Base-by-base conservation (phyloP, 148 eudicot genomes). In the Chenopodium formosanum region DNA sequence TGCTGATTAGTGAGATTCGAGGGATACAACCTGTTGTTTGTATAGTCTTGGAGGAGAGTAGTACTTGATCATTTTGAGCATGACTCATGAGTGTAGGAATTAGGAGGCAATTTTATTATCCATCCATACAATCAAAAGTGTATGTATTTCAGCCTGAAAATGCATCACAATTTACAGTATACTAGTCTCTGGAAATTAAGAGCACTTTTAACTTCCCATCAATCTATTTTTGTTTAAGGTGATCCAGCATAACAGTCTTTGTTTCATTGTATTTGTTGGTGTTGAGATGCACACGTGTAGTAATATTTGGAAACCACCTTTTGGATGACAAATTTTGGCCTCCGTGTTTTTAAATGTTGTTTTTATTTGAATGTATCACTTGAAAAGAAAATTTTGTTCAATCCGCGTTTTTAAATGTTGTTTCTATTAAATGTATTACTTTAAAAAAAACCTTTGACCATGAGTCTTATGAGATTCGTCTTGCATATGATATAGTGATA, bases 101-200 rank as follows among this genome's bases (percentile, higher is more conserved):
- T 60, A n/a, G 66, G 74, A 80, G 79, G 74, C 53, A 75, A 72
- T 62, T 44, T 71, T 73, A 60, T 71, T 12, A 19, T 50, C 72
- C 27, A 13, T 20, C 44, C 44, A 58, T 79, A 56, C 25, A 79
- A 40, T 70, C 19, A 22, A n/a, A 44, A 10, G 9, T 78, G 74
- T n/a, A 56, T 40, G 66, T 58, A 17, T 56, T 58, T 37, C 17
- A 31, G 53, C 7, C 7, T 8, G 16, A 22, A 79, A 48, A 14
- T 68, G 34, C 60, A 50, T 78, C 22, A 68, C 4, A 50, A 22
- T 70, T 56, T 5, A 13, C 31, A 79, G 56, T 71, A 72, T 71
- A 32, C 40, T 14, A 52, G 74, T 63, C 70, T 63, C 34, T 63
- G 52, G 9, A 63, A 77, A 40, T 34, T 40, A 20, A 34, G 53